These are phyloP conservation scores for Phytophthora pini DNA, from an alignment of 352 stramenopile genomes.

Conservation along the genomic window DNA sequence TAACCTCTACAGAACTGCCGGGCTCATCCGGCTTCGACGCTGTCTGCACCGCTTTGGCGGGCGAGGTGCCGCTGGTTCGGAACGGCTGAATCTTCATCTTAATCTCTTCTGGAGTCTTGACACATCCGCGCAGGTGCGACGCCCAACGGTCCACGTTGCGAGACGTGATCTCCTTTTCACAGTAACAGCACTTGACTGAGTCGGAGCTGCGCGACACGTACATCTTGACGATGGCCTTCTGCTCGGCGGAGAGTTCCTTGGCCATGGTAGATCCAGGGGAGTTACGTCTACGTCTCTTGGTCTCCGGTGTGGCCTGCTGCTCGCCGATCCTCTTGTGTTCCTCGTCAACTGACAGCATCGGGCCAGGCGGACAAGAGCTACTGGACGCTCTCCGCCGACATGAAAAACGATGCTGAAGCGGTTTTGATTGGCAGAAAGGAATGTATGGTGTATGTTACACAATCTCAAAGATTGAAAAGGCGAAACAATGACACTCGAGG, in stretches of 20 bases:
- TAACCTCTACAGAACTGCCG: background rate
- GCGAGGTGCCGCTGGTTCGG: constrained; percentile 24
- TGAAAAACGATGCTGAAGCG: constrained; percentile 4
- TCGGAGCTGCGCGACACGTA: constrained; percentile 71
- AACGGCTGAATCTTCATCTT: constrained; percentile 81
- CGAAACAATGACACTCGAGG: constrained; percentile 11
- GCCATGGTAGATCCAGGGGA: constrained; percentile 36
- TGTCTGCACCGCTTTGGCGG: constrained; percentile 1
- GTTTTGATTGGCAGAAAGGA: constrained; percentile 33
- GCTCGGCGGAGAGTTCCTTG: constrained; percentile 72
- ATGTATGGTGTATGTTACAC: constrained; percentile 13
- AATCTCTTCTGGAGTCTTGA: constrained; percentile 79
- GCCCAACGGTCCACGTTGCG: constrained; percentile 87
- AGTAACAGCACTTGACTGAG: constrained; percentile 81
- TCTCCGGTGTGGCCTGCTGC: constrained; percentile 30
- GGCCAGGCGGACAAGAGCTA: background rate
- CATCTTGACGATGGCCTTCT: constrained; percentile 82
- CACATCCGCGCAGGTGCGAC: constrained; percentile 77
- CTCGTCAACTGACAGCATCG: constrained; percentile 58
- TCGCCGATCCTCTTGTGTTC: constrained; percentile 45
- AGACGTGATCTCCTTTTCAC: constrained; percentile 85
- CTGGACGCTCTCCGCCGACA: constrained; percentile 9
- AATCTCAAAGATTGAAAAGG: constrained; percentile 4
- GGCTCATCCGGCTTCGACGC: constrained; percentile 2
- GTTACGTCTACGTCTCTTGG: constrained; percentile 43